Conservation (phyloP, 148 eudicot genomes). For the Gaultheria prostrata region DNA sequence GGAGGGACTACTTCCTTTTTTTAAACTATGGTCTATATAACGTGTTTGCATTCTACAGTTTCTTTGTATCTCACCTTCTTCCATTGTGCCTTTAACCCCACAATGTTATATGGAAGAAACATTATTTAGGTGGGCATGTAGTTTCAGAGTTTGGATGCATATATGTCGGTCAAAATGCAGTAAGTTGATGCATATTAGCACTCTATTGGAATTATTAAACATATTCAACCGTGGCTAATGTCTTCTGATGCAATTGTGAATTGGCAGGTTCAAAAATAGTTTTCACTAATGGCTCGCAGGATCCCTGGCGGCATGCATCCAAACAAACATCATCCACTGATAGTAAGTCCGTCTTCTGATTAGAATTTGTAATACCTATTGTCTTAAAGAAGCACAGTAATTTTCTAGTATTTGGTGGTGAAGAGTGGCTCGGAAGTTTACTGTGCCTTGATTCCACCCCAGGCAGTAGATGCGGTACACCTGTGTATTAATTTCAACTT, state of each 20-base stretch:
- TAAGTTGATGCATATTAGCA: neutral
- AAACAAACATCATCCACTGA: slow-evolving; percentile 76
- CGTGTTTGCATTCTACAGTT: neutral
- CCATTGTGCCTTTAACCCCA: neutral
- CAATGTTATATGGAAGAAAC: neutral
- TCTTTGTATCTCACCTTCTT: neutral
- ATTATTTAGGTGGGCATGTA: neutral
- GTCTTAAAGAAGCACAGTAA: neutral
- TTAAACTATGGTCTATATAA: neutral
- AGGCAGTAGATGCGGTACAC: neutral
- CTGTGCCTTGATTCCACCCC: neutral
- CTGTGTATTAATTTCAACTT: neutral
- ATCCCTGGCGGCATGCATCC: slow-evolving; percentile 99
- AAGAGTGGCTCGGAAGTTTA: neutral
- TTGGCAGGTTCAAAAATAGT: slow-evolving; percentile 45
- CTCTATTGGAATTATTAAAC: neutral
- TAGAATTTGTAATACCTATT: neutral
- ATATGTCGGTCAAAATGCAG: neutral
- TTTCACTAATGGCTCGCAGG: slow-evolving; percentile 99
- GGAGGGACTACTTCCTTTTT: neutral
- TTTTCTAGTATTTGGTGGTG: neutral
- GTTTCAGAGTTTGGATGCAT: neutral
- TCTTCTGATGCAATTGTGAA: neutral
- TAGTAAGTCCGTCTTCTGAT: slow-evolving; percentile 43
- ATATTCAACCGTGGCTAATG: neutral